A percentile compares a stretch with the other conserved stretches of the same genome.
phyloP scores from a whole-genome alignment of 768 basidiomycete species.

The Scleroderma citrinum region DNA sequence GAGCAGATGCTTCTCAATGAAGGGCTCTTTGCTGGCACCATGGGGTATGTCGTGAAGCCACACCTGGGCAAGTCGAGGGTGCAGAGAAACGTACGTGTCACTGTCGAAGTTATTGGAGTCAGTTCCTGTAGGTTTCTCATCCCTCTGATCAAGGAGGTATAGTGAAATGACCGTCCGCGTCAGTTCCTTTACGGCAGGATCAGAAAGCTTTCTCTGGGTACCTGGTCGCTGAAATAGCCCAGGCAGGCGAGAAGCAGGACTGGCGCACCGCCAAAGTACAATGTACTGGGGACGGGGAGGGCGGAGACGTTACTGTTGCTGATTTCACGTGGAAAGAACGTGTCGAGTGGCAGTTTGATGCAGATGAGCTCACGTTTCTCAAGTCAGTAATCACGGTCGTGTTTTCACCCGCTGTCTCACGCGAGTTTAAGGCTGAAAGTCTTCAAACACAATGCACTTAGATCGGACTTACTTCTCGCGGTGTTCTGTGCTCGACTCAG shows the following conservation, averaged over 20 bases:
- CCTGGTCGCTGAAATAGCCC: constrained; percentile 42
- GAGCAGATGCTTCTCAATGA: constrained; percentile 55
- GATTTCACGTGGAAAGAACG: constrained; percentile 38
- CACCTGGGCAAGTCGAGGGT: constrained; percentile 18
- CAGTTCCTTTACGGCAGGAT: constrained; percentile 44
- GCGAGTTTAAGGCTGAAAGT: constrained; percentile 7
- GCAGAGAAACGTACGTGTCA: constrained; percentile 17
- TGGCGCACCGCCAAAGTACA: constrained; percentile 41
- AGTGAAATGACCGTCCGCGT: neutral
- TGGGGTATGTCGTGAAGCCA: constrained; percentile 53
- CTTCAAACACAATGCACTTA: constrained; percentile 34
- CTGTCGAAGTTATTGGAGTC: constrained; percentile 37
- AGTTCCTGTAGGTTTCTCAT: constrained; percentile 35
- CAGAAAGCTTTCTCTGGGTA: constrained; percentile 37
- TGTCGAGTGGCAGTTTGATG: constrained; percentile 46
- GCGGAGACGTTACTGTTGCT: constrained; percentile 31
- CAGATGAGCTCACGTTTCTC: constrained; percentile 48
- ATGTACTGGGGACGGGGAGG: constrained; percentile 24
- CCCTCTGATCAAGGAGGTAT: neutral
- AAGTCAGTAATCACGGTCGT: constrained; percentile 29
- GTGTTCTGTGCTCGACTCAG: constrained; percentile 49
- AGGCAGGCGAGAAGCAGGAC: constrained; percentile 31
- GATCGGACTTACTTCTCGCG: constrained; percentile 40
- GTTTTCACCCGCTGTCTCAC: neutral
- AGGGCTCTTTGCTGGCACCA: constrained; percentile 51